Evolutionary conservation across 192 early-diverging fungal genomes (phyloP).

Genomic region (Anaeromyces robustus): DNA sequence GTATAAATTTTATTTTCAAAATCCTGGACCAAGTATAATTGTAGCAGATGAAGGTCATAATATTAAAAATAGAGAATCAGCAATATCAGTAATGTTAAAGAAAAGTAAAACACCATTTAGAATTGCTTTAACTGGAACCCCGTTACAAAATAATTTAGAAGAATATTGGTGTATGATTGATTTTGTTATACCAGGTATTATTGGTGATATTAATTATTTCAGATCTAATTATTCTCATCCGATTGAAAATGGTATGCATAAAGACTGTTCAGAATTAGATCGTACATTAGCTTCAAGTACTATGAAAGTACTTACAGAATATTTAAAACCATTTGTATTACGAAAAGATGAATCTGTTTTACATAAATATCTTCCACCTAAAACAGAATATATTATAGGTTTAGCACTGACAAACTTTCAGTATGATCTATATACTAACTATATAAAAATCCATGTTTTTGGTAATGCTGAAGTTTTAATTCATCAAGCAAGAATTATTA

Average conservation of each 20-base stretch:
- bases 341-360: background rate
- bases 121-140: conserved; percentile 66
- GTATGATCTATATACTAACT: background rate
- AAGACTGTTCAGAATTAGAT: conserved; percentile 13
- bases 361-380: background rate
- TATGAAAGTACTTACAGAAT: background rate
- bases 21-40: conserved; percentile 50
- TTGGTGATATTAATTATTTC: conserved; percentile 41
- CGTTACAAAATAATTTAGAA: conserved; percentile 66
- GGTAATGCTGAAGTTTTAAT: background rate
- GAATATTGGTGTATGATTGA: conserved; percentile 72
- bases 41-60: conserved; percentile 73
- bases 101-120: conserved; percentile 34
- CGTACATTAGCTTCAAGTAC: background rate
- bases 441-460: background rate
- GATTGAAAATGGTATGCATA: conserved; percentile 40
- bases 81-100: conserved; percentile 8
- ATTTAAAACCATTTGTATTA: background rate
- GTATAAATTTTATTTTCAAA: conserved; percentile 19
- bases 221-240: conserved; percentile 34
- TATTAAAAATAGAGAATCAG: conserved; percentile 33
- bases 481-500: background rate
- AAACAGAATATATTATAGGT: background rate
- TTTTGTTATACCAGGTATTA: conserved; percentile 44
- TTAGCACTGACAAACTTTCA: background rate